These are phyloP conservation scores for Cinchona pubescens DNA, from an alignment of 257 asterid species.

Conservation along the genomic window DNA sequence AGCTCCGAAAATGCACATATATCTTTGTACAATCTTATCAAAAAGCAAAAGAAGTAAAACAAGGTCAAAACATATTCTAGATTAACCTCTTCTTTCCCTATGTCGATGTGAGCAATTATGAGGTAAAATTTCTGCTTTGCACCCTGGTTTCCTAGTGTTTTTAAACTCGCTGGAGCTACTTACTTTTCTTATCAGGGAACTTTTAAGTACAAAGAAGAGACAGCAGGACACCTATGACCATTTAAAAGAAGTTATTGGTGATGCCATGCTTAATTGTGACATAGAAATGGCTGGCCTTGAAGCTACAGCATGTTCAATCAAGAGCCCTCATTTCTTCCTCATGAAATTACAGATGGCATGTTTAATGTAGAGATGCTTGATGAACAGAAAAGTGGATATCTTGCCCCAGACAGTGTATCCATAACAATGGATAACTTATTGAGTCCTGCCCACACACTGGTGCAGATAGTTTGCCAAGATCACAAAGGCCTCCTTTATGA, in stretches of 20 bases:
- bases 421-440: slow-evolving; percentile 61
- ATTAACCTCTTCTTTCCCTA: not conserved
- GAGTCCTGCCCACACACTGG: slow-evolving; percentile 81
- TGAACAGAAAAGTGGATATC: slow-evolving; percentile 33
- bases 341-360: slow-evolving; percentile 52
- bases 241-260: slow-evolving; percentile 58
- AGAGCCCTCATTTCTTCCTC: slow-evolving; percentile 62
- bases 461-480: slow-evolving; percentile 75
- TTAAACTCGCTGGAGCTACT: not conserved
- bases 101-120: not conserved
- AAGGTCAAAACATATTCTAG: not conserved
- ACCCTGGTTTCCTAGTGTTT: not conserved
- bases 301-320: slow-evolving; percentile 60
- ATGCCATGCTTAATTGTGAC: slow-evolving; percentile 55
- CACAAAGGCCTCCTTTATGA: slow-evolving; percentile 87
- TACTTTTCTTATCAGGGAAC: slow-evolving; percentile 51
- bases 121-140: not conserved
- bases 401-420: slow-evolving; percentile 46
- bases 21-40: not conserved
- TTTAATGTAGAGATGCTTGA: slow-evolving; percentile 39
- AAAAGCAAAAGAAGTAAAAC: not conserved
- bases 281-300: slow-evolving; percentile 72
- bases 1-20: not conserved
- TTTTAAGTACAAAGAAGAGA: slow-evolving; percentile 58
- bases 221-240: slow-evolving; percentile 57